phyloP scores from a whole-genome alignment of 1,139 yeast species.

The Pichia sp. region DNA sequence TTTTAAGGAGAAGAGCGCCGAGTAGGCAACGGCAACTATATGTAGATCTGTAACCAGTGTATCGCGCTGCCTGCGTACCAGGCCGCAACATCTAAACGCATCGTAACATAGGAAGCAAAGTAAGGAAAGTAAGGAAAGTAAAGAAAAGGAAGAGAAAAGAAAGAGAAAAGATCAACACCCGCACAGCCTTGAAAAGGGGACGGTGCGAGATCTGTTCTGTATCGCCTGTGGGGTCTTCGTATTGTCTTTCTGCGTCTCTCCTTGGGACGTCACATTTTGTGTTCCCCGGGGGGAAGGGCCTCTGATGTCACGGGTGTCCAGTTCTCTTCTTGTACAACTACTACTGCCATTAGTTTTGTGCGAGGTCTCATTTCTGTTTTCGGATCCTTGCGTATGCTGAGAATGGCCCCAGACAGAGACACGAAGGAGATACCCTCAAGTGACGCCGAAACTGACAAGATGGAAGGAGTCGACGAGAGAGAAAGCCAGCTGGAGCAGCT shows the following conservation, averaged over 20 bases:
- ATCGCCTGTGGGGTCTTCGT: background rate
- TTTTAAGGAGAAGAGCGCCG: constrained; percentile 40
- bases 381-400: constrained; percentile 34
- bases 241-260: background rate
- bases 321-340: background rate
- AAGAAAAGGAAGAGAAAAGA: background rate
- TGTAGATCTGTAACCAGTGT: background rate
- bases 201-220: background rate
- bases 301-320: background rate
- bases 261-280: background rate
- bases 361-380: background rate
- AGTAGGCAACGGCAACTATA: background rate
- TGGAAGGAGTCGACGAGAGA: constrained; percentile 46
- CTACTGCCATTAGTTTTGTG: background rate
- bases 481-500: constrained; percentile 39
- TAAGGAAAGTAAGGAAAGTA: no score
- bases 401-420: constrained; percentile 7
- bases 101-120: background rate
- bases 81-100: background rate
- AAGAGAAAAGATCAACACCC: background rate
- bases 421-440: constrained; percentile 38
- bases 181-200: background rate
- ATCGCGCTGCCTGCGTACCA: background rate
- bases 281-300: background rate
- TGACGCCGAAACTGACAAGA: constrained; percentile 76